Percentiles rank a stretch among this genome's conserved stretches.
Conservation (phyloP, 2,329 filamentous ascomycete species). For the Paecilomyces niveus region DNA sequence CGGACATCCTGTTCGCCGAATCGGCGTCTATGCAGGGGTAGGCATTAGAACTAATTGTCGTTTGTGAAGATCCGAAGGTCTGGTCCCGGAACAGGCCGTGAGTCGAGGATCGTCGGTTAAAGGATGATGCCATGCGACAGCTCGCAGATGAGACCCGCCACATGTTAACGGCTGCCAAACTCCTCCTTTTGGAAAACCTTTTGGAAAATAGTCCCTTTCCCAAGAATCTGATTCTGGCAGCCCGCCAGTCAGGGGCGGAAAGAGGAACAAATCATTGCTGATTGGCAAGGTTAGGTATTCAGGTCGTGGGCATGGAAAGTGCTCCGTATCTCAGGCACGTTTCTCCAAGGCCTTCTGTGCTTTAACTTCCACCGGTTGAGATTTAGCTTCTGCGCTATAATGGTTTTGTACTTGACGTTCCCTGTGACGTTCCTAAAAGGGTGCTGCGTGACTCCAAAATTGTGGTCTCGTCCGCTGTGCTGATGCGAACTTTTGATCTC, state of each 20-base stretch:
- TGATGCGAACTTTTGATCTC: background rate
- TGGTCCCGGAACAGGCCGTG: background rate
- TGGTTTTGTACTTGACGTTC: background rate
- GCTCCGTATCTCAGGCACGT: conserved; percentile 11
- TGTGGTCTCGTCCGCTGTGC: background rate
- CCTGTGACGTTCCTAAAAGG: background rate
- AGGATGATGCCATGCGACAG: background rate
- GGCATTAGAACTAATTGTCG: background rate
- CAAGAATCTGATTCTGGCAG: background rate
- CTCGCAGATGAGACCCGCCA: background rate
- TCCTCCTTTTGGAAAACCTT: background rate
- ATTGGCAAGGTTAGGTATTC: conserved; percentile 1
- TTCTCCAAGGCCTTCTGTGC: background rate
- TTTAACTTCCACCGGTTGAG: background rate
- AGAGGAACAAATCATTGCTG: background rate
- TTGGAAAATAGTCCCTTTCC: background rate
- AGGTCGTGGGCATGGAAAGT: conserved; percentile 11
- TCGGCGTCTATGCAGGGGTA: background rate
- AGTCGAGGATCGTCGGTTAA: background rate
- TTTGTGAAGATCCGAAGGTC: background rate
- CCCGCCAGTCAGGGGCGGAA: background rate
- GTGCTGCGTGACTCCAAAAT: background rate
- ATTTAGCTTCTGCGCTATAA: background rate
- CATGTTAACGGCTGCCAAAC: background rate
- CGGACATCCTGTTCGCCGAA: background rate